These are phyloP conservation scores for Aspergillus avenaceus DNA, from an alignment of 495 filamentous ascomycete species.

Conservation along the genomic window DNA sequence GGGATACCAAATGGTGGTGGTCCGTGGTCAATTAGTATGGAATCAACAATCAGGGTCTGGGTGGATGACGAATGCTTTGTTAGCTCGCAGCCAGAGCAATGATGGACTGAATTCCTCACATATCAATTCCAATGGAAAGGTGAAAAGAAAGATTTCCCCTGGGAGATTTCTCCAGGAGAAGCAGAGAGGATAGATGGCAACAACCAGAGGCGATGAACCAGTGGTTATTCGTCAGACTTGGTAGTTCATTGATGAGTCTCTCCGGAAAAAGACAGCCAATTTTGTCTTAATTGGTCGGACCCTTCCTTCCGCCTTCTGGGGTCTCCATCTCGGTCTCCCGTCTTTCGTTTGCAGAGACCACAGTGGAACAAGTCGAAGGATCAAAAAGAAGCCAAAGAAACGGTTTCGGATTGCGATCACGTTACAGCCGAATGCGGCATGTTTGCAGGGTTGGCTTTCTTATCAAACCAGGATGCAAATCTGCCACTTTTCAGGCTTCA, in stretches of 20 bases:
- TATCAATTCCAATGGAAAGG: neutral
- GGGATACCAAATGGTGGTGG: neutral
- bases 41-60: neutral
- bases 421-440: slow-evolving; percentile 4
- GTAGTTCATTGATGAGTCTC: neutral
- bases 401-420: too few relatives aligned
- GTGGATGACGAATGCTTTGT: neutral
- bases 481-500: too few relatives aligned
- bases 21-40: slow-evolving; percentile 5
- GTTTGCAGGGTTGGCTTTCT: neutral
- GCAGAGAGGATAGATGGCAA: neutral
- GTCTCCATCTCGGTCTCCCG: neutral
- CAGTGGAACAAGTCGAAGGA: neutral
- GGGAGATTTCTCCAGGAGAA: neutral
- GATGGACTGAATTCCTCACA: neutral
- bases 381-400: too few relatives aligned
- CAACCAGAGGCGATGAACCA: neutral
- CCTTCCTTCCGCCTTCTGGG: neutral
- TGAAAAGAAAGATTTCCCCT: neutral
- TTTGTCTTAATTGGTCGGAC: neutral
- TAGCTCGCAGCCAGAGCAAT: slow-evolving; percentile 1
- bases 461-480: too few relatives aligned
- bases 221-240: too few relatives aligned
- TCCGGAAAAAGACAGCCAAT: neutral
- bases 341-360: neutral